Evolutionary conservation across 805 yeast species (phyloP), one percentile per base, ranked within the genome.

Genomic region (Blastobotrys mokoenaii): DNA sequence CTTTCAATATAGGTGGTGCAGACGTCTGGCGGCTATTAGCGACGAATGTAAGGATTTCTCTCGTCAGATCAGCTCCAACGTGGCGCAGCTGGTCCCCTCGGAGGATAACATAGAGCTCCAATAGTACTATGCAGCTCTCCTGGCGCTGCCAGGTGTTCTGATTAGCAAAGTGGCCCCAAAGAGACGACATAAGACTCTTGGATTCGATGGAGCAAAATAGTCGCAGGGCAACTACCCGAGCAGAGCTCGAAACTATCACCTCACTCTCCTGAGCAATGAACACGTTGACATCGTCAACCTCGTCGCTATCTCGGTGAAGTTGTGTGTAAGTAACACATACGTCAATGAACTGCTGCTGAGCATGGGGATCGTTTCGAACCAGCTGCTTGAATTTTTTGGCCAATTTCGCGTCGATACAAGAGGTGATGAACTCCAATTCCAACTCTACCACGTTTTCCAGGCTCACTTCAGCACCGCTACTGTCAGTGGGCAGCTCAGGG

Each of bases 231-330:
- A 83, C 72, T 41, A 79, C 82, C 44, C 97, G 73, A 1, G 80
- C 73, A 1, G 73, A 62, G 8, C 64, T 62, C 3, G 73, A 75
- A 0, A 80, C 65, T 0, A 80, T 65, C 29, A 88, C 69, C 1
- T 87, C 96, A 1, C 85, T 71, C 46, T 84, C 88, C 31, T 77
- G 82, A 2, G 88, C 75, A 4, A 86, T 84, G 60, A 77, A 87
- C 2, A 61, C 63, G 56, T 88, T 86, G 56, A 79, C 74, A 57
- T 88, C 89, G 1, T 62, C 59, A 14, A 16, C 71, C 81, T 84
- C n/a, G 50, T 51, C 3, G 71, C 72, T 22, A 8, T 42, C 35
- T 10, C 38, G 47, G 27, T 40, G 42, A 36, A 44, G 22, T 34
- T 47, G 45, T 7, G 30, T 45, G 14, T 33, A 29, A n/a, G 27